Conservation (phyloP, 306 rosid species). For the Spatholobus suberectus region DNA sequence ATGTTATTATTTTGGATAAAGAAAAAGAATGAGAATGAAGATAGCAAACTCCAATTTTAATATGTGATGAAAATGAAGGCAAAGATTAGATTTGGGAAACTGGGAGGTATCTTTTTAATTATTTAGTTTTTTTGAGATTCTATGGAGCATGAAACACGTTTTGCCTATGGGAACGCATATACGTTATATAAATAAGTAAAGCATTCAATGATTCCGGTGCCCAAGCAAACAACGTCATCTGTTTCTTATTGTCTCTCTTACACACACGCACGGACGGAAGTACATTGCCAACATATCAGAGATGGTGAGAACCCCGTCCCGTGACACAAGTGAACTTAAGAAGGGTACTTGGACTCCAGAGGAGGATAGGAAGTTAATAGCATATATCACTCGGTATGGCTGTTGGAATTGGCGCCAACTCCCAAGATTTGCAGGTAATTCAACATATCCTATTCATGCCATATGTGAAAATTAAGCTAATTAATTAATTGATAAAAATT, state of each 20-base stretch:
- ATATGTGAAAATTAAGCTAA: too few relatives aligned
- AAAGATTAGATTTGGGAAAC: too few relatives aligned
- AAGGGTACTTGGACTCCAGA: conserved; percentile 88
- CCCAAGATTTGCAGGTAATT: conserved; percentile 81
- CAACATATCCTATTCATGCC: not conserved
- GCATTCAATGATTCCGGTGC: not conserved
- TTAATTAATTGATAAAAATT: too few relatives aligned
- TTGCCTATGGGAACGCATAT: not conserved
- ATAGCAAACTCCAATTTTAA: too few relatives aligned
- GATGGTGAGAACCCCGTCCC: conserved; percentile 71
- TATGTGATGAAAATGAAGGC: too few relatives aligned
- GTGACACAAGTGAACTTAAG: conserved; percentile 63
- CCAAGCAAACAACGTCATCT: too few relatives aligned
- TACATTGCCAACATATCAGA: not conserved
- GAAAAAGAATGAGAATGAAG: too few relatives aligned
- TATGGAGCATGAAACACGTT: conserved; percentile 32
- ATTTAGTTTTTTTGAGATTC: too few relatives aligned
- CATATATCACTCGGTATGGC: conserved; percentile 82
- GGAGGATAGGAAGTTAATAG: conserved; percentile 73
- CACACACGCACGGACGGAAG: not conserved
- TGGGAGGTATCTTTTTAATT: too few relatives aligned
- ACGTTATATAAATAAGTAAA: conserved; percentile 18
- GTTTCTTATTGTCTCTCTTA: not conserved
- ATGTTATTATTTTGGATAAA: too few relatives aligned
- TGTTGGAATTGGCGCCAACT: conserved; percentile 96